Evolutionary conservation across 2,329 filamentous ascomycete genomes (phyloP), one percentile per base, ranked within the genome.

Genomic region (Aspergillus novofumigatus): DNA sequence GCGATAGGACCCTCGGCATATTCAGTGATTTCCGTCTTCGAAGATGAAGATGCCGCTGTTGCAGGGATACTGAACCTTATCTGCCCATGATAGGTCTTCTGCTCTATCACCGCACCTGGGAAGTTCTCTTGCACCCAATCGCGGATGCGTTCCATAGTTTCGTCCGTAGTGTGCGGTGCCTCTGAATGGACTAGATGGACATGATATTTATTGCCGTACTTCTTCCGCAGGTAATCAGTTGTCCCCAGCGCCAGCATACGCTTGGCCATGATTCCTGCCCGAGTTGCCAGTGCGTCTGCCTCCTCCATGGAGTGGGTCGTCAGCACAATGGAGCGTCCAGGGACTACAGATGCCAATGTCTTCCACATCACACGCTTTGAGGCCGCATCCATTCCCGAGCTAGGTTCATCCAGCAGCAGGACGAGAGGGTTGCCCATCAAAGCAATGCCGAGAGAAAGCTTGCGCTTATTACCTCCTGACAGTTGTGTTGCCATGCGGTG

Each of bases 291-390:
- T 0, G 92, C 92, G 67, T 96, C 91, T 0, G 92, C 93, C 75
- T 97, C 93, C 72, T 97, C 92, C 92, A 97, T 96, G 51, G 86
- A 90, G 72, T 97, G 93, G 0, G 93, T 97, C 0, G 93, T 97
- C 20, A 97, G 82, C 1, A 97, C 80, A 17, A 97, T 84, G 0
- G 88, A 90, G n/a, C 92, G 84, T 0, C 91, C 91, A 0, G 86
- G 83, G 0, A 88, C 86, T 3, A 92, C 86, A 1, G 86, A 82
- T 3, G 85, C 84, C 0, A 97, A 80, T 0, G 92, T 96, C 56
- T 85, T 85, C 93, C 93, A 97, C 90, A 97, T 96, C 62, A 95
- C 83, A 45, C 93, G 84, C 73, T 97, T 97, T 0, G 91, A 88
- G 0, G 91, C 91, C 0, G 92, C 92, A 66, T 97, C 93, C 78